These are phyloP conservation scores for Sicyos edulis DNA, from an alignment of 306 rosid species.

Conservation along the genomic window DNA sequence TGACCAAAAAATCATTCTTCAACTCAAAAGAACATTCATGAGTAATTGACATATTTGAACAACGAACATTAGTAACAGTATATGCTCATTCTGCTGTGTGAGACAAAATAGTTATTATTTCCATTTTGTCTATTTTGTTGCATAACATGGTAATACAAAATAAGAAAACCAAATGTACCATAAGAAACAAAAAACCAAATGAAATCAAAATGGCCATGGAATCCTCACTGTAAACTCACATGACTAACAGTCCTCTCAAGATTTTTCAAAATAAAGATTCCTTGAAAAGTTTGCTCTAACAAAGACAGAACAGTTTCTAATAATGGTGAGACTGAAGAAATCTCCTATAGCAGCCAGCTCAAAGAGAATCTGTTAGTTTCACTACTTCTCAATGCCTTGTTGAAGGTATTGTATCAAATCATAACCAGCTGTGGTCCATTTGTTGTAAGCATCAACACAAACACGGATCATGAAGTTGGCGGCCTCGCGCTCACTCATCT, in stretches of 20 bases:
- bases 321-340: constrained; percentile 6
- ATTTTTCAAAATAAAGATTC: not conserved
- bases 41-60: too few species aligned
- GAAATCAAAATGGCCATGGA: not conserved
- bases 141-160: not conserved
- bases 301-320: not conserved
- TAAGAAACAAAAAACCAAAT: not conserved
- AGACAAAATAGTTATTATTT: too few species aligned
- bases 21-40: too few species aligned
- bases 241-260: not conserved
- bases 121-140: not conserved
- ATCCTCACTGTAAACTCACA: not conserved
- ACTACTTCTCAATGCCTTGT: constrained; percentile 91
- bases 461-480: constrained; percentile 94
- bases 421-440: constrained; percentile 99
- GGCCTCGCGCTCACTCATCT: constrained; percentile 93
- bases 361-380: not conserved
- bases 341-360: not conserved
- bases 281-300: not conserved
- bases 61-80: too few species aligned
- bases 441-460: constrained; percentile 92
- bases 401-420: constrained; percentile 94
- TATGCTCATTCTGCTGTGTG: too few species aligned
- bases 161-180: not conserved
- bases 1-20: too few species aligned